phyloP scores from a whole-genome alignment of 345 rosid species.

The Arabis alpina region DNA sequence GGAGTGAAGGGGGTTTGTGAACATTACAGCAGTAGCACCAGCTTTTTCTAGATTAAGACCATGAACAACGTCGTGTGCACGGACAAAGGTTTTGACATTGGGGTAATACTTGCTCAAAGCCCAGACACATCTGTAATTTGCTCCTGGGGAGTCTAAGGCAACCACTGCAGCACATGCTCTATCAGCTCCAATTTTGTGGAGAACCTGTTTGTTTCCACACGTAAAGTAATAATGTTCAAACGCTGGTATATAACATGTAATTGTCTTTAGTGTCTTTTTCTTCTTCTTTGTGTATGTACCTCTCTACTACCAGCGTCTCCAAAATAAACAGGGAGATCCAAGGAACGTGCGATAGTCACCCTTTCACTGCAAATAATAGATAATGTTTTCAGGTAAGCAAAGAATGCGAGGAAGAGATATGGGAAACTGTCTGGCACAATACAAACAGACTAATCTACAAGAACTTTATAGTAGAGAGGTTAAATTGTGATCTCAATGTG shows the following conservation, averaged over 20 bases:
- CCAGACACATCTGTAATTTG: slow-evolving; percentile 99
- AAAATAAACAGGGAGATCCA: slow-evolving; percentile 96
- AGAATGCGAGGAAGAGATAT: background rate
- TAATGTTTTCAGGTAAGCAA: slow-evolving; percentile 18
- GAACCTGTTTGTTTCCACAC: slow-evolving; percentile 60
- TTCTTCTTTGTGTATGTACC: slow-evolving; percentile 58
- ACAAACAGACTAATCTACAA: slow-evolving; percentile 1
- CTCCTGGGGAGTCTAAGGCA: slow-evolving; percentile 95
- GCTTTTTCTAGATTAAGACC: slow-evolving; percentile 97
- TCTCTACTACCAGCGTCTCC: slow-evolving; percentile 99
- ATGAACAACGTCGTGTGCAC: slow-evolving; percentile 97
- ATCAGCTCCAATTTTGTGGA: slow-evolving; percentile 94
- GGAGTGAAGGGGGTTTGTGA: slow-evolving; percentile 16
- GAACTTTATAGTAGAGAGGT: slow-evolving; percentile 7
- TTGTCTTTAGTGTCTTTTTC: background rate
- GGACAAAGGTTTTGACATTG: slow-evolving; percentile 92
- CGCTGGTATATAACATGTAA: background rate
- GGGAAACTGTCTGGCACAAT: slow-evolving; percentile 6
- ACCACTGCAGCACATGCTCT: slow-evolving; percentile 98
- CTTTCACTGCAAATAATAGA: slow-evolving; percentile 72
- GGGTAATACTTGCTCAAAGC: slow-evolving; percentile 97
- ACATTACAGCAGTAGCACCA: slow-evolving; percentile 90
- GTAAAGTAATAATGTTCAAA: slow-evolving; percentile 4
- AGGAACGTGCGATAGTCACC: slow-evolving; percentile 89
- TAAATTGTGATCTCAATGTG: background rate